Evolutionary conservation across 306 rosid species (phyloP).

Genomic region (Hippophae gyantsensis): DNA sequence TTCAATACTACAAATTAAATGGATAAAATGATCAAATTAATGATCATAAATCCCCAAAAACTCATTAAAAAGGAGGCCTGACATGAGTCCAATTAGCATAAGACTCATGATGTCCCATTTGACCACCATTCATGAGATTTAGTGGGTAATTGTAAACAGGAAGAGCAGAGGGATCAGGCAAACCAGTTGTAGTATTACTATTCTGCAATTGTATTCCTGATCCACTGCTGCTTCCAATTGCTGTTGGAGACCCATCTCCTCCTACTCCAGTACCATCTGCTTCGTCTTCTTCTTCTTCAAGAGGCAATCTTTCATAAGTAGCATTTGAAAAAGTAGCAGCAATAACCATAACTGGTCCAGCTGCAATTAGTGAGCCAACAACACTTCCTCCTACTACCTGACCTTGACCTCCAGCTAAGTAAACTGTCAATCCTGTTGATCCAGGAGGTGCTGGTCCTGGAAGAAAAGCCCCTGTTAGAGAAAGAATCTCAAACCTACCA

Average conservation of each 20-base stretch:
- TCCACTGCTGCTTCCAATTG: conserved; percentile 30
- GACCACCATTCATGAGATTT: conserved; percentile 51
- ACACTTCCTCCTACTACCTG: conserved; percentile 91
- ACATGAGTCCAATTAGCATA: conserved; percentile 64
- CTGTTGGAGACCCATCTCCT: conserved; percentile 34
- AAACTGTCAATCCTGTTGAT: conserved; percentile 71
- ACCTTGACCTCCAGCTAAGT: conserved; percentile 77
- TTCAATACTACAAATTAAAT: too few species aligned
- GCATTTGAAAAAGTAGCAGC: conserved; percentile 96
- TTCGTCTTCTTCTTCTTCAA: conserved; percentile 65
- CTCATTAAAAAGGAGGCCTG: conserved; percentile 43
- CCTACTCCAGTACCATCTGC: conserved; percentile 27
- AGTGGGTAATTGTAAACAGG: conserved; percentile 60
- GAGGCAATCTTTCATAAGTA: conserved; percentile 79
- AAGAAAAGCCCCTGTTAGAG: conserved; percentile 68
- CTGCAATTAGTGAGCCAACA: conserved; percentile 78
- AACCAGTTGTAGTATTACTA: conserved; percentile 2
- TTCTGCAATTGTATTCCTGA: conserved; percentile 33
- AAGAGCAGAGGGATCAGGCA: conserved; percentile 61
- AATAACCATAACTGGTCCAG: conserved; percentile 84
- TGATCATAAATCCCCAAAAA: too few species aligned
- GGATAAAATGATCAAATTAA: too few species aligned
- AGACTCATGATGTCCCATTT: conserved; percentile 61
- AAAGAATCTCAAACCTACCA: conserved; percentile 85
- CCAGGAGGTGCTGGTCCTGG: conserved; percentile 95